Base-by-base conservation (phyloP, 805 yeast species). In the Hanseniaspora lachancei region DNA sequence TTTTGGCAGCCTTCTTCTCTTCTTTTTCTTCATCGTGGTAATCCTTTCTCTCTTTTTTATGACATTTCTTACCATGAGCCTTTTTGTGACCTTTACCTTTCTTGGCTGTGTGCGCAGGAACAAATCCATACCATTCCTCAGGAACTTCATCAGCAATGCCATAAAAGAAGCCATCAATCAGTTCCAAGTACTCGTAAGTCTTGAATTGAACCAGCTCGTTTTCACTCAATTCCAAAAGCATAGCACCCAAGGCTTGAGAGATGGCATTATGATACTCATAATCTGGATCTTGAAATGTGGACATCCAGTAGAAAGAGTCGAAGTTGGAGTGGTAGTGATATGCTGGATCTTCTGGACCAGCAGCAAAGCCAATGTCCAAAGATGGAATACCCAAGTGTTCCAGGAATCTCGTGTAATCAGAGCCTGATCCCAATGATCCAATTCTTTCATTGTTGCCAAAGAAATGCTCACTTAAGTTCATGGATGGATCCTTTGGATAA, bases 281-380 rank as follows among this genome's bases (percentile, higher is more conserved):
- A 0, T 76, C 80, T 15, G 84, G 82, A 63, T 84, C 89, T 32
- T 79, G 84, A 64, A 66, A 75, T 5, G 68, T 71, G 39, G 73
- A 72, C 82, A 84, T 81, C 91, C 91, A 84, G 60, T 79, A 72
- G 65, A 70, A 79, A 0, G 86, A 81, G 66, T 83, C 89, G 63
- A 81, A 84, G 64, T 81, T 79, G 18, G 89, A 82, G 64, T 84
- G 91, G 65, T 84, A 82, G 58, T 82, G 89, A 64, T 84, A 84
- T 8, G 82, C 78, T 0, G 88, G 74, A 51, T 80, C 84, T 9
- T 65, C 70, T 13, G 64, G 62, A 10, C 73, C 70, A 24, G 63
- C 63, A 20, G 62, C 66, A 63, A 82, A 84, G 0, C 82, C 84
- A 49, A 81, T 57, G 65, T 82, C 84, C n/a, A 77, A 68, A 0